Conservation (phyloP, 345 rosid genomes). For the Abelmoschus esculentus region DNA sequence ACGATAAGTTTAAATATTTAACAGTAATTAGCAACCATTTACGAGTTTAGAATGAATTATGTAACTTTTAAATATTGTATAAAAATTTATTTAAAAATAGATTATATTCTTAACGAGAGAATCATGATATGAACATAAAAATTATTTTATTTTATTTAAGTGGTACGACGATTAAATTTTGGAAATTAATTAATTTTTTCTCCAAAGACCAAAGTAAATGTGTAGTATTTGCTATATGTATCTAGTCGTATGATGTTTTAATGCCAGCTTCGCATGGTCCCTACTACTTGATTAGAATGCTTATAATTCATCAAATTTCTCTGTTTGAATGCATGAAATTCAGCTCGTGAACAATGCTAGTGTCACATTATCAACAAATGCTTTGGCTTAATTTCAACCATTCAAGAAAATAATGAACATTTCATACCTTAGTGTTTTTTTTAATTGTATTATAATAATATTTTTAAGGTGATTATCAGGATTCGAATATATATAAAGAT, state of each 20-base stretch:
- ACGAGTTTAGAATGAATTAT: no score
- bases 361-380: background rate
- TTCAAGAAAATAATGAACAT: background rate
- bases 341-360: background rate
- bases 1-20: no score
- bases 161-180: background rate
- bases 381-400: background rate
- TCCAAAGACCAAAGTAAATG: background rate
- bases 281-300: background rate
- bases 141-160: background rate
- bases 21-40: no score
- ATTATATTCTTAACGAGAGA: no score
- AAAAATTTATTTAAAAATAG: no score
- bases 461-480: no score
- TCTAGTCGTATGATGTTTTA: background rate
- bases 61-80: no score
- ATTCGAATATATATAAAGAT: no score
- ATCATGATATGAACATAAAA: no score
- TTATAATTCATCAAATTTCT: background rate
- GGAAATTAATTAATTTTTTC: background rate
- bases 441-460: no score
- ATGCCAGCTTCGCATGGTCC: constrained; percentile 13
- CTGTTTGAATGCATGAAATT: background rate
- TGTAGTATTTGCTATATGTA: background rate
- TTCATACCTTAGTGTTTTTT: no score